Evolutionary conservation across 768 basidiomycete species (phyloP).

Genomic region (Termitomyces heimii): DNA sequence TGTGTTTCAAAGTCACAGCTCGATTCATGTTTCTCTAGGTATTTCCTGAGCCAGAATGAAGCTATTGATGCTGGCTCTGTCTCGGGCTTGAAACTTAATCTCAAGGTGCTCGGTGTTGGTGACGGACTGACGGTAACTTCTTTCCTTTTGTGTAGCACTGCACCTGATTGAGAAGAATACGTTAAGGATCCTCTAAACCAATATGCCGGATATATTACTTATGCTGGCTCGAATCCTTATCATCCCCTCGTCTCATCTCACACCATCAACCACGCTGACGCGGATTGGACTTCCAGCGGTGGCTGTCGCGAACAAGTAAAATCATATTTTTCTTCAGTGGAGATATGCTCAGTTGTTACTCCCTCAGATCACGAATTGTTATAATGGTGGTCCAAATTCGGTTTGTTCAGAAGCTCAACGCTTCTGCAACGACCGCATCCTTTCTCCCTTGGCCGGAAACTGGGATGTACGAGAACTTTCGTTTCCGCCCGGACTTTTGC

Average conservation of each 20-base stretch:
- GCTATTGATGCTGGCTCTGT: conserved; percentile 43
- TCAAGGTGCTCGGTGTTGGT: conserved; percentile 59
- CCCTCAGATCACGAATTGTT: conserved; percentile 45
- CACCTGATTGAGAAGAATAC: background rate
- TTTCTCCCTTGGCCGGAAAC: conserved; percentile 47
- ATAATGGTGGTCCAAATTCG: conserved; percentile 38
- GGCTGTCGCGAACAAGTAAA: conserved; percentile 48
- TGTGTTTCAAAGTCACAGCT: background rate
- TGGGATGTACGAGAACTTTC: conserved; percentile 36
- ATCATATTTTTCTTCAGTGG: background rate
- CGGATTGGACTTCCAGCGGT: conserved; percentile 30
- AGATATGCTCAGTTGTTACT: background rate
- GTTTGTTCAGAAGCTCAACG: conserved; percentile 53
- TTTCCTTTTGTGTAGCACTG: background rate
- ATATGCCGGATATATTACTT: conserved; percentile 53
- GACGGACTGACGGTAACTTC: conserved; percentile 50
- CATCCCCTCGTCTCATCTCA: conserved; percentile 43
- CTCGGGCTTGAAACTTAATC: conserved; percentile 43
- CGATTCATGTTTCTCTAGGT: conserved; percentile 16
- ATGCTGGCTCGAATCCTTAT: conserved; percentile 52
- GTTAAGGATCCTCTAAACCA: conserved; percentile 39
- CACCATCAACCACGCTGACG: conserved; percentile 35
- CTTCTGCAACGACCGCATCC: conserved; percentile 53
- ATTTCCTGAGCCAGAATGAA: conserved; percentile 55
- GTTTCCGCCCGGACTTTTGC: background rate